These are phyloP conservation scores for Cerioporus squamosus DNA, from an alignment of 1,284 basidiomycete species.

Conservation along the genomic window DNA sequence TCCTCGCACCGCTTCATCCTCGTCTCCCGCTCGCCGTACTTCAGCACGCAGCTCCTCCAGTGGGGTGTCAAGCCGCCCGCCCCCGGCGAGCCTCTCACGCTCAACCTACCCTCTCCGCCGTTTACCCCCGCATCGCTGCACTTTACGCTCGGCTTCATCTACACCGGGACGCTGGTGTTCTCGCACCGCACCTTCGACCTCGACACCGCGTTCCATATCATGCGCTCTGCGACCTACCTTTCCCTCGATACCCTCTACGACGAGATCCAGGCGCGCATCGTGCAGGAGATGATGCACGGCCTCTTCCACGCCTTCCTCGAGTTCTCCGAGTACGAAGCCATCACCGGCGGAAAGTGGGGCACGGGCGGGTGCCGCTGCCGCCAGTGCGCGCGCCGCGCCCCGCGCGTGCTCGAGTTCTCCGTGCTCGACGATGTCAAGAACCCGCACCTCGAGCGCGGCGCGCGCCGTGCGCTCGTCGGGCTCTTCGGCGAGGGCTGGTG, in stretches of 20 bases:
- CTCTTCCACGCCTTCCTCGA: constrained; percentile 83
- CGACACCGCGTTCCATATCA: constrained; percentile 88
- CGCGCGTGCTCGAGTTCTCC: constrained; percentile 83
- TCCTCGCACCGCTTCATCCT: constrained; percentile 94
- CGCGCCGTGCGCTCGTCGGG: constrained; percentile 75
- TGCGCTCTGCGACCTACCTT: constrained; percentile 85
- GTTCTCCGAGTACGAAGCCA: constrained; percentile 73
- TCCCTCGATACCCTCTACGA: constrained; percentile 74
- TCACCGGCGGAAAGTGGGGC: constrained; percentile 76
- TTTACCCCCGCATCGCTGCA: constrained; percentile 95
- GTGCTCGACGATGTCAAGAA: constrained; percentile 77
- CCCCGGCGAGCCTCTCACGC: constrained; percentile 52
- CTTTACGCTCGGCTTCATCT: constrained; percentile 93
- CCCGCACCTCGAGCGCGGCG: constrained; percentile 68
- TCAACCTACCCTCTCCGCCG: constrained; percentile 87
- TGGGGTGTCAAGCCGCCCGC: constrained; percentile 50
- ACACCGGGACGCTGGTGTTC: constrained; percentile 93
- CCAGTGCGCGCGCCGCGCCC: constrained; percentile 78
- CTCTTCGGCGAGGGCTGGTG: constrained; percentile 89
- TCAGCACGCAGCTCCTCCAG: constrained; percentile 70
- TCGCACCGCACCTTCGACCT: constrained; percentile 94
- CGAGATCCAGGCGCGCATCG: constrained; percentile 82
- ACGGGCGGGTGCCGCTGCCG: constrained; percentile 80
- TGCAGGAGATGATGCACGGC: constrained; percentile 88
- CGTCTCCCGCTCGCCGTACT: constrained; percentile 88